A percentile compares a stretch with the other conserved stretches of the same genome.
These are phyloP conservation scores for Camellia granthamiana DNA, from an alignment of 148 eudicot species.

Conservation along the genomic window DNA sequence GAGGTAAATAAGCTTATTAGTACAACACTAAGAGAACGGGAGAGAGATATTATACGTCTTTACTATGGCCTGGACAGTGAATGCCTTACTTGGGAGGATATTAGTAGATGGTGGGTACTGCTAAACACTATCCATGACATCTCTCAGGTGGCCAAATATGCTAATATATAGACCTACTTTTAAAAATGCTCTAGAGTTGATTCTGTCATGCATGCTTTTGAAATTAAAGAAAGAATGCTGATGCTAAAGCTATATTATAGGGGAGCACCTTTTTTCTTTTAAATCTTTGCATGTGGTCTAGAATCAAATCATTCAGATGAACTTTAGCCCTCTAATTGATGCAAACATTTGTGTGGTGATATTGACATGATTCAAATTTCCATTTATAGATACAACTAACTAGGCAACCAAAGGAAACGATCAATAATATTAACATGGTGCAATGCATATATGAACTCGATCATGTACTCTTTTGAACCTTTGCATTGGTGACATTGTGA, in stretches of 20 bases:
- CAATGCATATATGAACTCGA: background rate
- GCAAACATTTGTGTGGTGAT: background rate
- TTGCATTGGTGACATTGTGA: background rate
- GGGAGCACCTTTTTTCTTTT: too few species aligned
- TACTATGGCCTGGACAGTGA: slow-evolving; percentile 82
- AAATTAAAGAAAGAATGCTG: too few species aligned
- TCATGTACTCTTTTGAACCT: background rate
- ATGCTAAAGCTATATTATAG: too few species aligned
- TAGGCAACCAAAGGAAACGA: background rate
- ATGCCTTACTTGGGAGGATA: slow-evolving; percentile 96
- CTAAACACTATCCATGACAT: background rate
- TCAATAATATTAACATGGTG: background rate
- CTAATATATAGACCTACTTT: background rate
- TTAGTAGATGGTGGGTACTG: slow-evolving; percentile 69
- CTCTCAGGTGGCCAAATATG: background rate
- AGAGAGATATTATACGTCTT: slow-evolving; percentile 75
- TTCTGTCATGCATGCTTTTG: too few species aligned
- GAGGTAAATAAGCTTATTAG: slow-evolving; percentile 77
- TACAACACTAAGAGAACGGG: slow-evolving; percentile 62
- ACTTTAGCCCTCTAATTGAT: background rate
- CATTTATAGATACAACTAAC: too few species aligned
- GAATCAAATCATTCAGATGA: background rate
- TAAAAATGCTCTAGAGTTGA: too few species aligned
- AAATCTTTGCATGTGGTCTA: background rate
- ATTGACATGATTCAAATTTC: too few species aligned